Base-by-base conservation (phyloP, 495 filamentous ascomycete species). In the Podospora comata region DNA sequence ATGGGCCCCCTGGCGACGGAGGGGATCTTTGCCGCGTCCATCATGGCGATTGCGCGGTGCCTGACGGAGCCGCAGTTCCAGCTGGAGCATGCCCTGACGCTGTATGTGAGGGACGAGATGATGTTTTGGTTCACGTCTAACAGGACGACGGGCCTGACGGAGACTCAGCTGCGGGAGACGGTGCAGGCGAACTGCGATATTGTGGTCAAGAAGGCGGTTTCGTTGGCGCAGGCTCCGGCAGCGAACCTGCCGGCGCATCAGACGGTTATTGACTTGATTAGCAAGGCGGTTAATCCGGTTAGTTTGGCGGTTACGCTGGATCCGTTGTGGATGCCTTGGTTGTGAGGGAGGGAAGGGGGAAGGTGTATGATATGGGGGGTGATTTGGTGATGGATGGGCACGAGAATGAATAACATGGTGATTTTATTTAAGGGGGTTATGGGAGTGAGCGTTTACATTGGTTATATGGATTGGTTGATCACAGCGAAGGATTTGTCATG, bases 21-120 rank as follows among this genome's bases (percentile, higher is more conserved):
- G 79, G 96, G 96, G 65, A 92, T 98, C 75, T 99, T 94, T 78
- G 89, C 91, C 55, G 89, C 89, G 74, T 90, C 92, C 4, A 83
- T 99, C 71, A 97, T 97, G 93, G 93, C 92, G 0, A 96, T 98
- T 73, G 94, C 94, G 6, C 89, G 95, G 28, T 97, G 92, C 79
- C 85, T 99, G 65, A 95, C 93, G n/a, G 94, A 97, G 73, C 91
- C 92, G 32, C 92, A 91, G 70, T 85, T 90, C 71, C 92, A 97
- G 77, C 84, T 99, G 15, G 96, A 97, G 70, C 92, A 95, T 78
- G 92, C 95, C 69, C 85, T 99, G 23, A 90, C 89, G 66, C 86
- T 99, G 70, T 98, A 97, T 75, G 94, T 99, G 65, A 86, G 94
- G 26, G 96, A 99, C 72, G 96, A 99, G 78, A 96, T 98, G 88